Percentiles rank a stretch among this genome's conserved stretches.
Evolutionary conservation across 2,329 filamentous ascomycete species (phyloP).

Genomic region (Nemania bipapillata): DNA sequence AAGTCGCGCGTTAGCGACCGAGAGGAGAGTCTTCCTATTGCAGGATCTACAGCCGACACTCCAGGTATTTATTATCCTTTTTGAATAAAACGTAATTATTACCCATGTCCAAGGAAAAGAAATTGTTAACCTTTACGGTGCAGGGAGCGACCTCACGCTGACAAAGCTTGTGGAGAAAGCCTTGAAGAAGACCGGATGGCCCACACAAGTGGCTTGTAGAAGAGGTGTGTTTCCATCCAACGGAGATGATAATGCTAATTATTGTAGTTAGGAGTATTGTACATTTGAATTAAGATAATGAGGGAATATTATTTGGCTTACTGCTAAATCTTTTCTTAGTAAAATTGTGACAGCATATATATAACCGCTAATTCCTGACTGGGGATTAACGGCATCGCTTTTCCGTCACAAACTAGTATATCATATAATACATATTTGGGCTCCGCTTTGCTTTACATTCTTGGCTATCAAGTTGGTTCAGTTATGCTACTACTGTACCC

Average conservation of each 20-base stretch:
- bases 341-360: too few species aligned
- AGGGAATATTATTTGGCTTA: too few species aligned
- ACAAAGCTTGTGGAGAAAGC: not conserved
- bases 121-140: not conserved
- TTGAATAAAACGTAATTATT: not conserved
- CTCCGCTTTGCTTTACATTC: too few species aligned
- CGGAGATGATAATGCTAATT: not conserved
- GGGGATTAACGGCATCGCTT: too few species aligned
- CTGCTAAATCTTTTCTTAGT: too few species aligned
- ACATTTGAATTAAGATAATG: too few species aligned
- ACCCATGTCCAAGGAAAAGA: not conserved
- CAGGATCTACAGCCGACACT: not conserved
- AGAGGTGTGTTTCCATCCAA: not conserved
- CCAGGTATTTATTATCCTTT: not conserved
- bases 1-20: not conserved
- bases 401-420: too few species aligned
- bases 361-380: too few species aligned
- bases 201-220: not conserved
- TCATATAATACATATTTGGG: too few species aligned
- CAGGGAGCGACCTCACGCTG: not conserved
- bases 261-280: conserved; percentile 3
- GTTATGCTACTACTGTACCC: too few species aligned
- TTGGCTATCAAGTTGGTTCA: too few species aligned
- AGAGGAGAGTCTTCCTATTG: not conserved
- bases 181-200: not conserved